Conservation (phyloP, 2,329 filamentous ascomycete species). For the Harringtonia lauricola region DNA sequence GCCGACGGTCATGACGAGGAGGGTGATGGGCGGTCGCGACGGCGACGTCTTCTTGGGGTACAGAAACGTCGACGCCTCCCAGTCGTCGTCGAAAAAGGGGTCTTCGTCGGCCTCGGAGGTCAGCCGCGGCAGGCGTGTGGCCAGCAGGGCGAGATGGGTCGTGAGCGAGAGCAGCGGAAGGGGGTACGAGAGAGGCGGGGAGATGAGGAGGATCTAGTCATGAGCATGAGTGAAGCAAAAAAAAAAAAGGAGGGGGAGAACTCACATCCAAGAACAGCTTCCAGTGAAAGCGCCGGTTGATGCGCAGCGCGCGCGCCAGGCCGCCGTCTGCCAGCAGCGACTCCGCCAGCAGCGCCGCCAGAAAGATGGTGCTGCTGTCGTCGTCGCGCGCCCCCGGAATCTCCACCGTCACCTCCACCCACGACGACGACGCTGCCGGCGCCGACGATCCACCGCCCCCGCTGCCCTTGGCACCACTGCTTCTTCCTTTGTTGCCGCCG, state of each 20-base stretch:
- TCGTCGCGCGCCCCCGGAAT: slow-evolving; percentile 87
- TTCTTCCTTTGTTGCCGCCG: slow-evolving; percentile 12
- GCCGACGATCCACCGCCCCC: slow-evolving; percentile 14
- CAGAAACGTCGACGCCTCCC: slow-evolving; percentile 70
- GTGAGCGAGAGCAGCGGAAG: slow-evolving; percentile 87
- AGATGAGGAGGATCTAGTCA: slow-evolving; percentile 74
- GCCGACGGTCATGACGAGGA: slow-evolving; percentile 79
- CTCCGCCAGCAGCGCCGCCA: slow-evolving; percentile 82
- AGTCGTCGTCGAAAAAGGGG: slow-evolving; percentile 96
- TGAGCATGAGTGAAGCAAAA: slow-evolving; percentile 5
- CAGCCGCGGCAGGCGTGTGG: slow-evolving; percentile 71
- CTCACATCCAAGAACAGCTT: slow-evolving; percentile 87
- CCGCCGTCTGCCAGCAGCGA: slow-evolving; percentile 64
- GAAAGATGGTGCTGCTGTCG: slow-evolving; percentile 76
- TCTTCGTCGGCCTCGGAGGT: slow-evolving; percentile 91
- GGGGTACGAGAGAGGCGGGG: slow-evolving; percentile 85
- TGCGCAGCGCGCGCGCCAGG: slow-evolving; percentile 63
- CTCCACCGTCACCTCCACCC: slow-evolving; percentile 87
- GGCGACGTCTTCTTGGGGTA: slow-evolving; percentile 47
- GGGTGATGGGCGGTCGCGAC: slow-evolving; percentile 67
- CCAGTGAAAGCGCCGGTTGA: slow-evolving; percentile 93
- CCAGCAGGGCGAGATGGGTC: slow-evolving; percentile 83
- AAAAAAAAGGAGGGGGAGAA: slow-evolving; percentile 10
- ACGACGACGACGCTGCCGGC: slow-evolving; percentile 27
- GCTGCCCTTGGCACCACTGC: slow-evolving; percentile 9